These are phyloP conservation scores for Uronychia setigera DNA, from an alignment of 73 alveolate genomes.

Conservation along the genomic window DNA sequence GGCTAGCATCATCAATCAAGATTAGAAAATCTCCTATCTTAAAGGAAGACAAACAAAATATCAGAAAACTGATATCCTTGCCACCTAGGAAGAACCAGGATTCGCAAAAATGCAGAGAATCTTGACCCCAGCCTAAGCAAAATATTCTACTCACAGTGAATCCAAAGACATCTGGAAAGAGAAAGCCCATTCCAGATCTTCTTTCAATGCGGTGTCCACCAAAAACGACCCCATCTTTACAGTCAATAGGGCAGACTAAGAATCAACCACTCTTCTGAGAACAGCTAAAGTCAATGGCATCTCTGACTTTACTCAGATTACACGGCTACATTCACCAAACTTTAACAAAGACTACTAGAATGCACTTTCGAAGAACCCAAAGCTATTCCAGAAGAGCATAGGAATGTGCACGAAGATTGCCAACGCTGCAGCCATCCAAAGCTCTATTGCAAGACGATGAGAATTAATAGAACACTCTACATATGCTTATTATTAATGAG, in stretches of 20 bases:
- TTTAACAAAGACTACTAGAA: conserved; percentile 2
- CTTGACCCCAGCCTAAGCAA: neutral
- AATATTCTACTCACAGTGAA: neutral
- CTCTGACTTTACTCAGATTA: conserved; percentile 10
- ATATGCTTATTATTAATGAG: no score
- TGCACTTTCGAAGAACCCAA: neutral
- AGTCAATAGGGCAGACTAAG: neutral
- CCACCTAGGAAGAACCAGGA: neutral
- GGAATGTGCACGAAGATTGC: neutral
- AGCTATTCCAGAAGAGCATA: neutral
- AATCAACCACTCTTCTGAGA: neutral
- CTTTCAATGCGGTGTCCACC: neutral
- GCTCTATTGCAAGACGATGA: no score
- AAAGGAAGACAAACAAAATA: neutral
- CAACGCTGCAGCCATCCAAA: conserved; percentile 1
- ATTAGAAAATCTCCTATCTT: neutral
- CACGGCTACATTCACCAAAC: conserved; percentile 7
- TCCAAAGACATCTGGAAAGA: neutral
- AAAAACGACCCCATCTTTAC: neutral
- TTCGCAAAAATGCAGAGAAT: neutral
- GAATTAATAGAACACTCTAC: no score
- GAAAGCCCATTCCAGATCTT: neutral
- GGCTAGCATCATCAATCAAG: neutral
- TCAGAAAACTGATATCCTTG: neutral
- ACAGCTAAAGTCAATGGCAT: conserved; percentile 20